Conservation (phyloP, 805 yeast genomes). For the Candida boidinii region DNA sequence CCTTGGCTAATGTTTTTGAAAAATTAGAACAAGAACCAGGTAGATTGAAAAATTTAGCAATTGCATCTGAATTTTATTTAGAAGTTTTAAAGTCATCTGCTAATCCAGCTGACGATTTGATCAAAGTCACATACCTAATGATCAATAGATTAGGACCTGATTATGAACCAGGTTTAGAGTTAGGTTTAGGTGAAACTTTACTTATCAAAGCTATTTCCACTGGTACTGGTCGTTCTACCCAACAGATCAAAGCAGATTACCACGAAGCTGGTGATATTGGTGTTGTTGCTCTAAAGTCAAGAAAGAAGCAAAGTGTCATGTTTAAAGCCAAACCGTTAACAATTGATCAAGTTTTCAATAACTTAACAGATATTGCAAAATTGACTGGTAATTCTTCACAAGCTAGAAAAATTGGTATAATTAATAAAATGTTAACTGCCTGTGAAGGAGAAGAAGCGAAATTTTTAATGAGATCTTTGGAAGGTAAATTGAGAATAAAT, state of each 20-base stretch:
- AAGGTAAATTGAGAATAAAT: constrained; percentile 89
- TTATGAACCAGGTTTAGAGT: constrained; percentile 79
- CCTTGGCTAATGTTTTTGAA: constrained; percentile 60
- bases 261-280: constrained; percentile 87
- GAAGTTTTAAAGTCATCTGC: constrained; percentile 51
- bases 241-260: constrained; percentile 66
- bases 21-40: constrained; percentile 74
- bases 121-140: constrained; percentile 72
- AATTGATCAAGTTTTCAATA: constrained; percentile 63
- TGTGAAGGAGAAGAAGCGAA: constrained; percentile 86
- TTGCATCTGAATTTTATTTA: constrained; percentile 65
- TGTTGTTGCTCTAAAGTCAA: constrained; percentile 72
- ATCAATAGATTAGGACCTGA: constrained; percentile 92
- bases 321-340: constrained; percentile 81
- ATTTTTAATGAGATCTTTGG: constrained; percentile 79
- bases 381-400: constrained; percentile 80
- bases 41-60: constrained; percentile 70
- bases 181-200: constrained; percentile 89
- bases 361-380: constrained; percentile 68
- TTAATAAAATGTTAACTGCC: constrained; percentile 77
- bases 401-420: constrained; percentile 62
- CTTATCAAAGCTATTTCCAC: constrained; percentile 83
- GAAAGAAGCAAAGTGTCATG: constrained; percentile 86
- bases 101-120: constrained; percentile 31
- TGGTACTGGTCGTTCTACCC: constrained; percentile 73